These are phyloP conservation scores for Paraphoma sp. DNA, from an alignment of 2,329 filamentous ascomycete species.

Conservation along the genomic window DNA sequence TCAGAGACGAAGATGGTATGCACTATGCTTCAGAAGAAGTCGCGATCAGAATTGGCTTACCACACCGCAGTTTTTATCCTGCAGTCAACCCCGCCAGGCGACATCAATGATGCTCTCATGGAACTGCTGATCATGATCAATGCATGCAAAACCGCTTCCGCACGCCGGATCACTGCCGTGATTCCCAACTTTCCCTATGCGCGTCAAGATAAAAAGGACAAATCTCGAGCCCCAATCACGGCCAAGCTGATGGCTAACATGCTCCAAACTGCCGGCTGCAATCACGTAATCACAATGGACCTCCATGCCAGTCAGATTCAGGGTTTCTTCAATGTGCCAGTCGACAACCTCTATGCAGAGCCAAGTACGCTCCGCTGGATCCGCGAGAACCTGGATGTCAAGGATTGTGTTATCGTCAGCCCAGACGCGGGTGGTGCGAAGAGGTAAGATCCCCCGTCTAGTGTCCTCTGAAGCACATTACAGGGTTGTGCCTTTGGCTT, in stretches of 20 bases:
- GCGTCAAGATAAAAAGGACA: constrained; percentile 97
- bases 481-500: neutral
- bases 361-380: constrained; percentile 93
- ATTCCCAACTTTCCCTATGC: constrained; percentile 97
- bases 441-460: constrained; percentile 59
- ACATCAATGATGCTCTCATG: constrained; percentile 98
- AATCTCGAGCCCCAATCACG: constrained; percentile 93
- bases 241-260: constrained; percentile 97
- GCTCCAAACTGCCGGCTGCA: constrained; percentile 92
- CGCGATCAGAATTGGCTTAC: constrained; percentile 25
- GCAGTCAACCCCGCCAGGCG: constrained; percentile 91
- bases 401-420: constrained; percentile 91
- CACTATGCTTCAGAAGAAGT: constrained; percentile 2
- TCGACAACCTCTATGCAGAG: constrained; percentile 89
- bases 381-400: constrained; percentile 78
- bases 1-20: constrained; percentile 90
- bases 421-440: constrained; percentile 96
- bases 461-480: neutral
- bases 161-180: constrained; percentile 91
- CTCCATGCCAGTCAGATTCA: constrained; percentile 93
- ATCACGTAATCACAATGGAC: constrained; percentile 95
- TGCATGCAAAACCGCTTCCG: constrained; percentile 84
- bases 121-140: constrained; percentile 98
- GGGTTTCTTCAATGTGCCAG: constrained; percentile 89
- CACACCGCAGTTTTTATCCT: constrained; percentile 79